phyloP scores from a whole-genome alignment of 495 filamentous ascomycete genomes.

The Sphaerosporella brunnea region DNA sequence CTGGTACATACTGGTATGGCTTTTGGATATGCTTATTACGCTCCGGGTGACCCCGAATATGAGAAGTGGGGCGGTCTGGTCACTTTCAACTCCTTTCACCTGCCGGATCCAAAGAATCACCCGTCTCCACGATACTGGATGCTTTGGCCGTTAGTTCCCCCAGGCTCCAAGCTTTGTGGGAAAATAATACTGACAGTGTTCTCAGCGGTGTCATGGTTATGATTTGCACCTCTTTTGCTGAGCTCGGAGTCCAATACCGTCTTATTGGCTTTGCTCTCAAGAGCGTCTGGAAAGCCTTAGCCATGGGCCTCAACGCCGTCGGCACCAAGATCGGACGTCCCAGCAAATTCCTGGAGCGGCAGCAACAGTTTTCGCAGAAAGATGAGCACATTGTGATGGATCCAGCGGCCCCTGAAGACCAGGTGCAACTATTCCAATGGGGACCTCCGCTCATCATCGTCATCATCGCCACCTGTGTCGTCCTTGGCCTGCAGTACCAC shows the following conservation, averaged over 20 bases:
- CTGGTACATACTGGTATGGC: constrained; percentile 42
- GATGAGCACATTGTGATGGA: constrained; percentile 43
- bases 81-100: constrained; percentile 34
- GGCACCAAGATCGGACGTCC: constrained; percentile 31
- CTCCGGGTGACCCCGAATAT: constrained; percentile 34
- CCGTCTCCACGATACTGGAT: constrained; percentile 49
- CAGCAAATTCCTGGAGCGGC: constrained; percentile 33
- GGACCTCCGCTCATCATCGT: constrained; percentile 33
- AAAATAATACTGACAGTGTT: too few relatives aligned
- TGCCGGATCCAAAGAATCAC: constrained; percentile 30
- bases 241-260: constrained; percentile 44
- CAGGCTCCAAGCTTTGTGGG: too few relatives aligned
- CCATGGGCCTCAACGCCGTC: constrained; percentile 29
- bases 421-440: constrained; percentile 49
- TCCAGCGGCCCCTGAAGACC: constrained; percentile 33
- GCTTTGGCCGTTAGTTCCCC: constrained; percentile 39
- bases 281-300: constrained; percentile 33
- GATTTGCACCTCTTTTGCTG: constrained; percentile 42
- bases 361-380: constrained; percentile 44
- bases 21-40: constrained; percentile 24
- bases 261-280: constrained; percentile 37
- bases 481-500: constrained; percentile 43
- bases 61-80: constrained; percentile 28
- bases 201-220: constrained; percentile 49
- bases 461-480: constrained; percentile 38